These are phyloP conservation scores for Mucor lusitanicus DNA, from an alignment of 371 early-diverging fungal genomes.

Conservation along the genomic window DNA sequence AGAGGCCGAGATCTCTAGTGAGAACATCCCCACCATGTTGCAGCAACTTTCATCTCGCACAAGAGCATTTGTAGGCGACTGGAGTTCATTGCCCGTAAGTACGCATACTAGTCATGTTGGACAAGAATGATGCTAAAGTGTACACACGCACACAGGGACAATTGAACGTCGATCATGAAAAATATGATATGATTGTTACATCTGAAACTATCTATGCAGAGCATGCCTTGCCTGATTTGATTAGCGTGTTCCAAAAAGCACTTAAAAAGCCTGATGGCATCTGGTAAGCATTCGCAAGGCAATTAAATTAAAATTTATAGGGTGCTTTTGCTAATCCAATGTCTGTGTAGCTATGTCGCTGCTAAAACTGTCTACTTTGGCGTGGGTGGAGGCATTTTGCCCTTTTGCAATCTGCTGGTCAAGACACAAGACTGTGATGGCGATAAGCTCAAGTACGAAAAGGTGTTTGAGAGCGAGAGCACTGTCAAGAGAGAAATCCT, in stretches of 20 bases:
- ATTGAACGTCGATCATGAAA: constrained; percentile 41
- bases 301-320: not conserved
- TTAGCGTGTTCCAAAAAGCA: constrained; percentile 64
- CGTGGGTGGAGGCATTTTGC: constrained; percentile 73
- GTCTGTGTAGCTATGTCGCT: constrained; percentile 70
- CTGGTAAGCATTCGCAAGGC: constrained; percentile 56
- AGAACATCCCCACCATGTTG: constrained; percentile 41
- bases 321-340: not conserved
- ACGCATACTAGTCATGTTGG: not conserved
- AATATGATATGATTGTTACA: constrained; percentile 88
- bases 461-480: constrained; percentile 63
- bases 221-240: constrained; percentile 62
- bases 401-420: constrained; percentile 62
- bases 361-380: constrained; percentile 96
- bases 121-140: not conserved
- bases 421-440: constrained; percentile 49
- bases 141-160: constrained; percentile 12
- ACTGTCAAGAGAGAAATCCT: constrained; percentile 84
- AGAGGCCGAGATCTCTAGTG: constrained; percentile 52
- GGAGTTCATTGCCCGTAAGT: constrained; percentile 58
- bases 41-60: constrained; percentile 45
- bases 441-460: constrained; percentile 59
- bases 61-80: constrained; percentile 72
- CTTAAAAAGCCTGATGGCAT: constrained; percentile 66
- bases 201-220: constrained; percentile 92